phyloP scores from a whole-genome alignment of 1,139 yeast genomes.

The Sugiyamaella xylanicola region DNA sequence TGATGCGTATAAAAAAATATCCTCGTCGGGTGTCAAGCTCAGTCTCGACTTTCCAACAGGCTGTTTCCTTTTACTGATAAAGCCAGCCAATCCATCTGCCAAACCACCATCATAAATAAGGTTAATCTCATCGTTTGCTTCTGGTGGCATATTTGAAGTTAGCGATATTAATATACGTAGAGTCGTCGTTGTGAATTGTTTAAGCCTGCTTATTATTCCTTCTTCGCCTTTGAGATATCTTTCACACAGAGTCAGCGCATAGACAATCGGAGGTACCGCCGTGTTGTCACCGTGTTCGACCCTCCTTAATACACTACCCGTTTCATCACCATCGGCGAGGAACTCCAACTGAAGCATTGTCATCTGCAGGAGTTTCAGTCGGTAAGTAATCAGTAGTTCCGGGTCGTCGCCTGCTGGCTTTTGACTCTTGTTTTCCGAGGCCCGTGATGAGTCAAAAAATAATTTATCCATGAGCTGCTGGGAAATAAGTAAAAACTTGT shows the following conservation, averaged over 20 bases:
- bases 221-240: conserved; percentile 5
- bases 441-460: too few relatives aligned
- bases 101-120: conserved; percentile 10
- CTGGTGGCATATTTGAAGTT: conserved; percentile 24
- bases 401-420: too few relatives aligned
- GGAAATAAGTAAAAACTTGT: conserved; percentile 5
- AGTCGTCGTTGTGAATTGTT: conserved; percentile 11
- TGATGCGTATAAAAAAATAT: conserved; percentile 26
- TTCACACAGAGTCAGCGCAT: conserved; percentile 2
- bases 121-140: conserved; percentile 2
- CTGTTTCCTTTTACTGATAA: conserved; percentile 1
- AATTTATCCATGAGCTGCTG: conserved; percentile 10
- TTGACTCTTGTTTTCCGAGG: too few relatives aligned
- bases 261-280: conserved; percentile 3
- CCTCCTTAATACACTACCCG: conserved; percentile 7
- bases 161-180: conserved; percentile 27
- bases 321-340: conserved; percentile 18
- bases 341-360: conserved; percentile 26
- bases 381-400: conserved; percentile 10
- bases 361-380: conserved; percentile 23
- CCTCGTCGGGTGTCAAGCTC: background rate
- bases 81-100: conserved; percentile 4
- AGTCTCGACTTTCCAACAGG: background rate
- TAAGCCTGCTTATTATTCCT: conserved; percentile 12
- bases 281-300: background rate